phyloP scores from a whole-genome alignment of 2,329 filamentous ascomycete genomes.

The Diplodia corticola region DNA sequence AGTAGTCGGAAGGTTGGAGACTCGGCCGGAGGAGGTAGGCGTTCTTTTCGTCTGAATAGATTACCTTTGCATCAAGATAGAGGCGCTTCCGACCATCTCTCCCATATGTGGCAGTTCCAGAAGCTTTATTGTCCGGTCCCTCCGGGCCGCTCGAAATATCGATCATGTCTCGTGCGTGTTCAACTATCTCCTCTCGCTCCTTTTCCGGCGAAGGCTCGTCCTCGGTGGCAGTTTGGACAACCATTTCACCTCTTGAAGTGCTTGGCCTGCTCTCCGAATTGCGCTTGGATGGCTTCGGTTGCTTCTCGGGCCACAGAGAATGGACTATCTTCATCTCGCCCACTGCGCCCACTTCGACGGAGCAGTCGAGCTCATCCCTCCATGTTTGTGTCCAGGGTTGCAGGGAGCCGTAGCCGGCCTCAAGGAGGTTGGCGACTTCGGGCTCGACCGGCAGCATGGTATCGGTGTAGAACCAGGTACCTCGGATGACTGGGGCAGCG shows the following conservation, averaged over 20 bases:
- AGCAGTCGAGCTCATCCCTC: constrained; percentile 86
- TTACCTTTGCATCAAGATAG: constrained; percentile 76
- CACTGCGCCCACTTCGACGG: constrained; percentile 81
- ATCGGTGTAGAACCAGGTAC: constrained; percentile 97
- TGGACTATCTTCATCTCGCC: constrained; percentile 92
- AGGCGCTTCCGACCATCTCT: constrained; percentile 53
- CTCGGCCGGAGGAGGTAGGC: constrained; percentile 87
- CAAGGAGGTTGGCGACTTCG: constrained; percentile 84
- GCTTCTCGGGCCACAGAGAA: constrained; percentile 74
- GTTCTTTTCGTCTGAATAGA: constrained; percentile 75
- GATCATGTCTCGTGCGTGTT: constrained; percentile 49
- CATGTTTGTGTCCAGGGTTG: constrained; percentile 90
- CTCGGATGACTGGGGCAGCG: constrained; percentile 75
- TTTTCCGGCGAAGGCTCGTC: constrained; percentile 37
- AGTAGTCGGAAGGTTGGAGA: constrained; percentile 80
- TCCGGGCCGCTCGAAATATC: constrained; percentile 49
- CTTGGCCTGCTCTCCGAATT: constrained; percentile 48
- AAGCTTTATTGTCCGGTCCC: constrained; percentile 51
- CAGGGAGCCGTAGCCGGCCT: constrained; percentile 84
- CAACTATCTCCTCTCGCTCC: constrained; percentile 45
- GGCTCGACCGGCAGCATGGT: constrained; percentile 89
- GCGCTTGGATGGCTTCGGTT: constrained; percentile 53
- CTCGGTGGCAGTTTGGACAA: constrained; percentile 7
- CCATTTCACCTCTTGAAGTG: constrained; percentile 37
- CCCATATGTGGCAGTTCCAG: constrained; percentile 44